Percentiles rank a stretch among this genome's conserved stretches.
phyloP scores from a whole-genome alignment of 306 rosid genomes.

The Begonia masoniana region DNA sequence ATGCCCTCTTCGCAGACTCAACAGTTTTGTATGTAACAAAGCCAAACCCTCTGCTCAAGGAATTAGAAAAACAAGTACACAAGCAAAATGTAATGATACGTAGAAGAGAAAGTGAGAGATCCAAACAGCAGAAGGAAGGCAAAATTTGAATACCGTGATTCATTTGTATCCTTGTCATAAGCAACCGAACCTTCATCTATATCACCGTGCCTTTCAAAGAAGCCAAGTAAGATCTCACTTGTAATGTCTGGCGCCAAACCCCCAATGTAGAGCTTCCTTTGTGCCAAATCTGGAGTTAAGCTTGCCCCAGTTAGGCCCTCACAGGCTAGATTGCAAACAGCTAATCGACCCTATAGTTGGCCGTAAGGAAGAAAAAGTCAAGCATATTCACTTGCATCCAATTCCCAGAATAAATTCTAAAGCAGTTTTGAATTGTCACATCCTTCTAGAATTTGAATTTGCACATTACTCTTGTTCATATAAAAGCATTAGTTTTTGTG shows the following conservation, averaged over 20 bases:
- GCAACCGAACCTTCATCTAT: conserved; percentile 89
- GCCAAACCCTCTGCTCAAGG: conserved; percentile 56
- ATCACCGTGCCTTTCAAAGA: conserved; percentile 49
- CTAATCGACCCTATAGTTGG: conserved; percentile 46
- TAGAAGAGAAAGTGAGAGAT: no score
- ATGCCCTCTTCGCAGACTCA: conserved; percentile 72
- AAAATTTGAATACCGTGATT: conserved; percentile 34
- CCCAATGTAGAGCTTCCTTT: conserved; percentile 74
- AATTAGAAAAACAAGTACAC: conserved; percentile 8
- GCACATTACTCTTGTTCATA: no score
- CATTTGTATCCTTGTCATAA: conserved; percentile 65
- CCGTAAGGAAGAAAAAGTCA: not conserved
- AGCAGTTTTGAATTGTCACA: no score
- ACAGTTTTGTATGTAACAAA: conserved; percentile 55
- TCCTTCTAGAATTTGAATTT: no score
- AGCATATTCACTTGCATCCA: no score
- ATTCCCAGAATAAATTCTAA: no score
- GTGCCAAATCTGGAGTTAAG: conserved; percentile 44
- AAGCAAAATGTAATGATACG: no score
- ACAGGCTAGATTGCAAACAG: conserved; percentile 61
- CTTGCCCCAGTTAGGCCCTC: conserved; percentile 56
- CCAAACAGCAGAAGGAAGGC: not conserved
- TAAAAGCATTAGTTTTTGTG: no score
- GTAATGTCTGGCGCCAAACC: conserved; percentile 64
- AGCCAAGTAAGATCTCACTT: conserved; percentile 48